Conservation (phyloP, 371 early-diverging fungal genomes). For the Capniomyces stellatus region DNA sequence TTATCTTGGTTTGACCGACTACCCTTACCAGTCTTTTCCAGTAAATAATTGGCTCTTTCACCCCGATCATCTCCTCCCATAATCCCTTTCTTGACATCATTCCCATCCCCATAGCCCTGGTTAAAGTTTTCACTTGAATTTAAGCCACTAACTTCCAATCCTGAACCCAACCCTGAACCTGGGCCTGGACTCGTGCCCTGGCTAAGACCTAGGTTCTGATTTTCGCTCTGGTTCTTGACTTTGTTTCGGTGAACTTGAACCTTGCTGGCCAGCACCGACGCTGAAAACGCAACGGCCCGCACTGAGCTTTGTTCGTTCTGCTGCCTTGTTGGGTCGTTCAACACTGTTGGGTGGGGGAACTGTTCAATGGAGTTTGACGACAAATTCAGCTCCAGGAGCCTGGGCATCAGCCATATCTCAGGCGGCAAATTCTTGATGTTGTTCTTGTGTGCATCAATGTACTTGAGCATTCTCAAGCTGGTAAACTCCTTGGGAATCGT, state of each 20-base stretch:
- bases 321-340: constrained; percentile 9
- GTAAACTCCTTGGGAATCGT: constrained; percentile 41
- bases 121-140: no score
- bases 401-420: constrained; percentile 69
- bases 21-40: no score
- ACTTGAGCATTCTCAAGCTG: constrained; percentile 27
- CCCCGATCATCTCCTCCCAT: no score
- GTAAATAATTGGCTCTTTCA: no score
- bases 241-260: background rate
- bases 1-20: background rate
- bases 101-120: no score
- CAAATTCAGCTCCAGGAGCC: constrained; percentile 43
- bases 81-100: no score
- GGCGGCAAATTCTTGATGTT: constrained; percentile 50
- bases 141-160: no score
- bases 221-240: background rate
- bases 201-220: background rate
- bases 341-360: constrained; percentile 41
- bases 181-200: no score
- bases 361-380: constrained; percentile 57
- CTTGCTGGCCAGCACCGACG: constrained; percentile 8
- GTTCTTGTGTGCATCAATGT: constrained; percentile 49
- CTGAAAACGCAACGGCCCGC: constrained; percentile 17
- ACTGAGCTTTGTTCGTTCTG: constrained; percentile 22
- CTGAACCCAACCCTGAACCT: no score